These are phyloP conservation scores for Piper longum DNA, from an alignment of 164 flowering plant species.

Conservation along the genomic window DNA sequence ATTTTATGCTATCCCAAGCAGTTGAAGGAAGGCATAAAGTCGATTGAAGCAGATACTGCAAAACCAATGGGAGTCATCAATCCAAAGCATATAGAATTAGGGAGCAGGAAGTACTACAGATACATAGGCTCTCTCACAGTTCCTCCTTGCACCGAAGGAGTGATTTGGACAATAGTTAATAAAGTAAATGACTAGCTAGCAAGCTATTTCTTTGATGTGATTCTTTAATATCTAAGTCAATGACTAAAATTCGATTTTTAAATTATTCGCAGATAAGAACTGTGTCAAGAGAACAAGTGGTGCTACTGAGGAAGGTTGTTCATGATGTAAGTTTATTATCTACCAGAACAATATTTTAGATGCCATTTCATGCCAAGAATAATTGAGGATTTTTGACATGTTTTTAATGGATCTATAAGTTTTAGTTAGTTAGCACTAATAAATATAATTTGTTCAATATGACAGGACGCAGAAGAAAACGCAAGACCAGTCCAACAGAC, in stretches of 20 bases:
- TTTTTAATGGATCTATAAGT: not conserved
- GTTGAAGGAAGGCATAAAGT: conserved; percentile 17
- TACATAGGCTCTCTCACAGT: conserved; percentile 29
- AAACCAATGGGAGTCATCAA: conserved; percentile 17
- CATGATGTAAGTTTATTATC: conserved; percentile 4
- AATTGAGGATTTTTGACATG: not conserved
- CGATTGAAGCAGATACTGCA: conserved; percentile 6
- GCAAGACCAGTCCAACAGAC: conserved; percentile 6
- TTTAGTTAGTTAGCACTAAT: not conserved
- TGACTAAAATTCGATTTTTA: not conserved
- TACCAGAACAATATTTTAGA: too few relatives aligned
- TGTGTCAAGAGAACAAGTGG: conserved; percentile 9
- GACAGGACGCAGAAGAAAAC: conserved; percentile 6
- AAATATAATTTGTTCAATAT: not conserved
- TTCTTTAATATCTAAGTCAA: not conserved
- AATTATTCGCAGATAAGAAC: conserved; percentile 6
- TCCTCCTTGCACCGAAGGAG: conserved; percentile 45
- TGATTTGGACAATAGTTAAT: conserved; percentile 38
- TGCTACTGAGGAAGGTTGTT: conserved; percentile 4
- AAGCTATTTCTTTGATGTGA: not conserved
- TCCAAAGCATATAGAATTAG: conserved; percentile 18
- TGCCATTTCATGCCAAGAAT: too few relatives aligned
- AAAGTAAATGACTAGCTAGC: conserved; percentile 18
- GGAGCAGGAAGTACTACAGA: conserved; percentile 29
- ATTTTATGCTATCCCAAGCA: not conserved